Evolutionary conservation across 2,329 filamentous ascomycete genomes (phyloP).

Genomic region (Cladosporium phlei): DNA sequence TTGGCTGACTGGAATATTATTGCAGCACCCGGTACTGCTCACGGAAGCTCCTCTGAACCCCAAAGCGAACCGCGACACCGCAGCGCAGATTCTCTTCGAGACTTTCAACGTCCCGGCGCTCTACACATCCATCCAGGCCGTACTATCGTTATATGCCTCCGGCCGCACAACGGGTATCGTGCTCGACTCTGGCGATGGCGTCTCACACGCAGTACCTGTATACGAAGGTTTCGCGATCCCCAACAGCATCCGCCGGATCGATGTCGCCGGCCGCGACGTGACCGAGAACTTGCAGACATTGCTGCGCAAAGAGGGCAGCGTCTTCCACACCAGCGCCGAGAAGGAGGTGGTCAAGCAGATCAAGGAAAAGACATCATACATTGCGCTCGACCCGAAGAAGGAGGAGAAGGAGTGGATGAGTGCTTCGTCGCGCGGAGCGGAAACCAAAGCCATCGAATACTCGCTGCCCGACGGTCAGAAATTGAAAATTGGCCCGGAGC

Average conservation of each 20-base stretch:
- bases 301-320: conserved; percentile 83
- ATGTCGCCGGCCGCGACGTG: conserved; percentile 92
- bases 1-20: conserved; percentile 14
- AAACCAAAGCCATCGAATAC: conserved; percentile 79
- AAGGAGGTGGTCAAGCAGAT: conserved; percentile 98
- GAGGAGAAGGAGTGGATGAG: conserved; percentile 94
- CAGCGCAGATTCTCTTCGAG: conserved; percentile 96
- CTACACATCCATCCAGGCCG: conserved; percentile 95
- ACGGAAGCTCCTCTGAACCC: conserved; percentile 96
- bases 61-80: conserved; percentile 88
- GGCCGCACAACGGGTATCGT: conserved; percentile 95
- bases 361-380: conserved; percentile 91
- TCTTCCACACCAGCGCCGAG: conserved; percentile 96
- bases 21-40: conserved; percentile 84
- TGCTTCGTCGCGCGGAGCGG: conserved; percentile 59
- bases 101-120: conserved; percentile 97
- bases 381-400: conserved; percentile 81
- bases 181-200: conserved; percentile 89
- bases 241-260: conserved; percentile 89
- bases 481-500: conserved; percentile 88
- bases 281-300: conserved; percentile 92
- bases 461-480: conserved; percentile 87
- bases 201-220: conserved; percentile 94
- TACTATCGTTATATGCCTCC: conserved; percentile 91
- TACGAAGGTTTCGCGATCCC: conserved; percentile 98